Evolutionary conservation across 208 protist species (phyloP).

Genomic region (Leishmania tropica): DNA sequence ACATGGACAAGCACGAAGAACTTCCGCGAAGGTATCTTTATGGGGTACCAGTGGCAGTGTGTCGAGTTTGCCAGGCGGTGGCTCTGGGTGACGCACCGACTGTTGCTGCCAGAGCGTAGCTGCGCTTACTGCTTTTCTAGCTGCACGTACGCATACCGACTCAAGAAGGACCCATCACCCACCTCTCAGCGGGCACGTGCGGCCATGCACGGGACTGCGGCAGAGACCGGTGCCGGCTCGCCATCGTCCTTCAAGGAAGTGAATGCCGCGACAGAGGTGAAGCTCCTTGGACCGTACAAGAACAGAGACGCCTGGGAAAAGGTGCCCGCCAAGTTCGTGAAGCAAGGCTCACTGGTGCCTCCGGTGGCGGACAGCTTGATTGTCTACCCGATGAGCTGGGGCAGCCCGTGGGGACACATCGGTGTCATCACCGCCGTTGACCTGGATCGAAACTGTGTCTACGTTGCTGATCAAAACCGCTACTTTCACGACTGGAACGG

Average conservation of each 20-base stretch:
- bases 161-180: constrained; percentile 13
- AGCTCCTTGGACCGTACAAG: constrained; percentile 13
- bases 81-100: constrained; percentile 62
- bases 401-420: constrained; percentile 79
- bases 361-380: constrained; percentile 66
- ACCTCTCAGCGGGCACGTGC: not conserved
- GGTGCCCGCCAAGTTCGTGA: constrained; percentile 52
- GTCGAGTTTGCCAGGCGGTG: constrained; percentile 86
- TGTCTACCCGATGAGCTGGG: constrained; percentile 67
- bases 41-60: constrained; percentile 89
- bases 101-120: constrained; percentile 56
- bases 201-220: not conserved
- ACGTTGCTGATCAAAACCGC: constrained; percentile 82
- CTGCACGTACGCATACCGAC: constrained; percentile 34
- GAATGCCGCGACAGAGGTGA: not conserved
- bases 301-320: constrained; percentile 33
- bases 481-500: constrained; percentile 76
- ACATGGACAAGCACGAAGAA: constrained; percentile 51
- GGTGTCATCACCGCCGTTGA: constrained; percentile 79
- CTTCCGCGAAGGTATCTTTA: constrained; percentile 60
- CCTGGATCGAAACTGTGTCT: constrained; percentile 31
- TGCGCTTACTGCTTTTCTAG: constrained; percentile 52
- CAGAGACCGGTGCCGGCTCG: not conserved
- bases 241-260: not conserved
- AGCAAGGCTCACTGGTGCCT: constrained; percentile 51